Evolutionary conservation across 768 basidiomycete species (phyloP).

Genomic region (Lactarius sanguifluus): DNA sequence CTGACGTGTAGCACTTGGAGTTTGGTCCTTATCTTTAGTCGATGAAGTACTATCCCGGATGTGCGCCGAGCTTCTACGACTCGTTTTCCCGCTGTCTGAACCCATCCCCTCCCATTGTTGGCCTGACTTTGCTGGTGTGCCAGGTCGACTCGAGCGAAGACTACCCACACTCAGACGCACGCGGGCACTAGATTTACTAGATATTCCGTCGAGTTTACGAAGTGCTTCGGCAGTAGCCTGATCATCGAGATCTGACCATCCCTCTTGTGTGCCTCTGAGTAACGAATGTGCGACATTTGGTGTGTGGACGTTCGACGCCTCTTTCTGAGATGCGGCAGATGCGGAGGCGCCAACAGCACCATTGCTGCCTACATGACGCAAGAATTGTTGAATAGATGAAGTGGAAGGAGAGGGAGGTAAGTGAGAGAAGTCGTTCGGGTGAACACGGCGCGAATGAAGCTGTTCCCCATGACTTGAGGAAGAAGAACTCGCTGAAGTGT

Average conservation of each 20-base stretch:
- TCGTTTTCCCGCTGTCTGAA: constrained; percentile 38
- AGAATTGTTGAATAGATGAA: constrained; percentile 83
- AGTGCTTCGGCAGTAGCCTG: constrained; percentile 88
- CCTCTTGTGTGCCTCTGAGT: constrained; percentile 84
- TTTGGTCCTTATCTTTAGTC: constrained; percentile 47
- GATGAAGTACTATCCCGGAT: constrained; percentile 42
- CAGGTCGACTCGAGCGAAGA: constrained; percentile 55
- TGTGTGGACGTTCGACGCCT: constrained; percentile 43
- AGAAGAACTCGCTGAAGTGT: constrained; percentile 67
- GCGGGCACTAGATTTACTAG: constrained; percentile 64
- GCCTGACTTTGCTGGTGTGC: constrained; percentile 63
- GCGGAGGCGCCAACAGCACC: constrained; percentile 41
- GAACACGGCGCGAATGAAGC: constrained; percentile 55
- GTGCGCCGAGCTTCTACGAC: constrained; percentile 40
- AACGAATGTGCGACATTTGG: constrained; percentile 81
- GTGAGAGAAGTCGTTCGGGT: constrained; percentile 80
- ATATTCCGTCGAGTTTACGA: constrained; percentile 87
- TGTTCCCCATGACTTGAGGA: constrained; percentile 57
- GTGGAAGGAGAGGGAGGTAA: constrained; percentile 89
- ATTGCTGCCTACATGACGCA: constrained; percentile 54
- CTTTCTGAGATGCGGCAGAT: constrained; percentile 42
- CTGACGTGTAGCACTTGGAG: constrained; percentile 40
- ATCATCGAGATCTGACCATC: constrained; percentile 86
- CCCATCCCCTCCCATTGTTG: constrained; percentile 77
- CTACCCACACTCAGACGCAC: constrained; percentile 69